Conservation (phyloP, 2,329 filamentous ascomycete species). For the Fusarium sacchari region DNA sequence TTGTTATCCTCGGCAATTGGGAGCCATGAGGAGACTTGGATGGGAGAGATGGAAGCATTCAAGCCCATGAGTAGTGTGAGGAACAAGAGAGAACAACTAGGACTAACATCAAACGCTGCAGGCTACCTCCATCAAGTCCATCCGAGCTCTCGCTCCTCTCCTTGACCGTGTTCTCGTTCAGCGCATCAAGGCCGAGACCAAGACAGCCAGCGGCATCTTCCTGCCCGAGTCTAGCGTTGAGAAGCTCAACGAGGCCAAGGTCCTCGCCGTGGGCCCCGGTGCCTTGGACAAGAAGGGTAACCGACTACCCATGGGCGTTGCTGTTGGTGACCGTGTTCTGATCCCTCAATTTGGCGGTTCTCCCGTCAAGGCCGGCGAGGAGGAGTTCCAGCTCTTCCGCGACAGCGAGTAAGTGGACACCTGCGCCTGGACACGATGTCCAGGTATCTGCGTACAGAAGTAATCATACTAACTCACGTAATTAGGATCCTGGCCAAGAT, state of each 20-base stretch:
- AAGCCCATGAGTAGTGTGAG: background rate
- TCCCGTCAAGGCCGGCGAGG: conserved; percentile 96
- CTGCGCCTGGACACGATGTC: no score
- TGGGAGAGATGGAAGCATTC: background rate
- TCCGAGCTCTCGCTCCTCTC: conserved; percentile 93
- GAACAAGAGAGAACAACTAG: background rate
- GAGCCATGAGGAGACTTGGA: background rate
- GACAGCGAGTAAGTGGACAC: conserved; percentile 85
- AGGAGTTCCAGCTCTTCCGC: conserved; percentile 95
- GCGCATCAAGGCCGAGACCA: conserved; percentile 95
- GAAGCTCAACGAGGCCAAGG: conserved; percentile 97
- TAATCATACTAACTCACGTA: conserved; percentile 18
- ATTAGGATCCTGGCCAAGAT: conserved; percentile 96
- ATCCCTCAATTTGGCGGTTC: conserved; percentile 97
- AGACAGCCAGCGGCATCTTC: conserved; percentile 97
- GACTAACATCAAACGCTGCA: conserved; percentile 44
- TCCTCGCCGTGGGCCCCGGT: conserved; percentile 93
- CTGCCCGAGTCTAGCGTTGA: conserved; percentile 96
- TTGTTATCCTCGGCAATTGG: conserved; percentile 39
- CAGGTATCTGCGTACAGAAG: no score
- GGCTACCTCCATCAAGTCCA: conserved; percentile 86
- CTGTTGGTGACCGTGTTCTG: conserved; percentile 88
- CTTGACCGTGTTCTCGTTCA: conserved; percentile 98
- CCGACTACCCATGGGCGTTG: conserved; percentile 84
- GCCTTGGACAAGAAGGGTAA: conserved; percentile 88